Conservation (phyloP, 345 rosid genomes). For the Carallia pectinifolia region DNA sequence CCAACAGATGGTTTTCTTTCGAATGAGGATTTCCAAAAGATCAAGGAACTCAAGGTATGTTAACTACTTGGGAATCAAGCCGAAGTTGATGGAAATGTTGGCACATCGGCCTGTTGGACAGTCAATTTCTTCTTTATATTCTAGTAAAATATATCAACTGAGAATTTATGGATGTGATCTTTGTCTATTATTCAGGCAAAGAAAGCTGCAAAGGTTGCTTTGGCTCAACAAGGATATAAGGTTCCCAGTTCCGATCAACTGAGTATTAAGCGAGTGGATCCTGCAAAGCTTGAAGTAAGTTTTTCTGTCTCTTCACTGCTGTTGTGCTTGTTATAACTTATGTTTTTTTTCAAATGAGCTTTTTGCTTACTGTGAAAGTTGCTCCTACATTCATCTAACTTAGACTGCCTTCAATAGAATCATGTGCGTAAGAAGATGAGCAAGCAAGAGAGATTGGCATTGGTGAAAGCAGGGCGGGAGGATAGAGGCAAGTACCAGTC, state of each 20-base stretch:
- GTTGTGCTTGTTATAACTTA: background rate
- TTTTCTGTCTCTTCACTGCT: conserved; percentile 11
- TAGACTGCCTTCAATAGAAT: conserved; percentile 45
- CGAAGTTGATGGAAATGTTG: background rate
- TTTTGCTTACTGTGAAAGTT: background rate
- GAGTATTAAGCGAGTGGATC: conserved; percentile 77
- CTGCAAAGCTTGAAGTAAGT: conserved; percentile 84
- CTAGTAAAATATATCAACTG: background rate
- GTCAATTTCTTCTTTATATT: background rate
- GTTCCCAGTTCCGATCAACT: conserved; percentile 72
- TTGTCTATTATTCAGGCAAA: conserved; percentile 46
- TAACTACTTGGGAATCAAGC: background rate
- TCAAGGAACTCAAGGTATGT: conserved; percentile 76
- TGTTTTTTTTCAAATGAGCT: background rate
- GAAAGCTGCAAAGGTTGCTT: conserved; percentile 60
- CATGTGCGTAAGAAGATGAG: conserved; percentile 71
- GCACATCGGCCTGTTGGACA: background rate
- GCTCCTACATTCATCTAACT: background rate
- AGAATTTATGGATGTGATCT: background rate
- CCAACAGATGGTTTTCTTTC: conserved; percentile 76
- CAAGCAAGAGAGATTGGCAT: conserved; percentile 76
- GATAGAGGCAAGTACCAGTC: conserved; percentile 69
- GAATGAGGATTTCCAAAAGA: conserved; percentile 82
- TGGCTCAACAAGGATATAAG: conserved; percentile 80
- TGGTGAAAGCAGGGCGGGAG: conserved; percentile 87